Evolutionary conservation across 2,329 filamentous ascomycete species (phyloP), one percentile per base, ranked within the genome.

Genomic region (Fusarium succisae): DNA sequence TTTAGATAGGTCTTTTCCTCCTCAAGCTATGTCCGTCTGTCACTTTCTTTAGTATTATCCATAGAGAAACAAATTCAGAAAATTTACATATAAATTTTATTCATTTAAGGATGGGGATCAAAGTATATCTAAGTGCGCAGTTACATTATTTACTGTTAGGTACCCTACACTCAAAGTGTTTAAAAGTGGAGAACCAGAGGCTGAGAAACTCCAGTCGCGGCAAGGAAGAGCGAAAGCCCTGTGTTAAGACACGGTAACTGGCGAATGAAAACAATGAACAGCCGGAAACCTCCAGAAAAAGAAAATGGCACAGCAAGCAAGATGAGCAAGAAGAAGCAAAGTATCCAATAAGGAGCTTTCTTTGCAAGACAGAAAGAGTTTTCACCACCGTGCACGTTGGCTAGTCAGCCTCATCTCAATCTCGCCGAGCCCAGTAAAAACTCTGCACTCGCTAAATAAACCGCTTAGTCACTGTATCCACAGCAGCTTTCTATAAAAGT

Each of bases 401-500:
- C 63, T 68, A 68, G 45, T 41, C 63, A 68, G 63, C 65, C 65
- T 68, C 45, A 18, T 28, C 8, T 54, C 15, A 45, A 53, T 61
- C 32, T 41, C 38, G 24, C 65, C 54, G 65, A 53, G 45, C 28
- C 35, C 35, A 24, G 39, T 4, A 2, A 3, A 66, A 60, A 41
- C 22, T 67, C 30, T 61, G 26, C 45, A 30, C 32, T 12, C 45
- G 54, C n/a, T 51, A 50, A 38, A 14, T 32, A 13, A 30, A 15
- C 3, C 1, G 39, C 43, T 63, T 44, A 69, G 43, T 56, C 28
- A 55, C n/a, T 17, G 18, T 18, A 44, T 37, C 64, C 66, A 54
- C 64, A 38, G 0, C 17, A 11, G 6, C 10, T 47, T 20, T 69
- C n/a, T 75, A 75, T 75, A 75, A 75, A 75, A 67, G 1, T 43